Conservation (phyloP, 371 early-diverging fungal species). For the Mortierella sp. region DNA sequence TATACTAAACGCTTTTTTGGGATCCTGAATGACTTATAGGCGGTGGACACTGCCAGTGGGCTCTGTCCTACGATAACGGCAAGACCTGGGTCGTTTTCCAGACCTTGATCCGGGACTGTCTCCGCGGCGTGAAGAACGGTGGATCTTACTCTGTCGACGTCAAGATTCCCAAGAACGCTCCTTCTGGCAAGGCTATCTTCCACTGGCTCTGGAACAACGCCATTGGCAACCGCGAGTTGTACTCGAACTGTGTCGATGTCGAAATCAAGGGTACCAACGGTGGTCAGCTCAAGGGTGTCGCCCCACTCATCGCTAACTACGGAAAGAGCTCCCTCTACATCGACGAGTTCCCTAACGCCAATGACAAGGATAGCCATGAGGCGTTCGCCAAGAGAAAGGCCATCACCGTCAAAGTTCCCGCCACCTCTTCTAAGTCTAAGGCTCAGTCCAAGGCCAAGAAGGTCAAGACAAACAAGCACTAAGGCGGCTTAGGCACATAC, state of each 20-base stretch:
- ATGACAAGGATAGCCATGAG: constrained; percentile 14
- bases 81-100: constrained; percentile 70
- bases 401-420: constrained; percentile 24
- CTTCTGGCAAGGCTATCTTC: constrained; percentile 58
- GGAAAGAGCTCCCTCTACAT: constrained; percentile 53
- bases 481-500: too few relatives aligned
- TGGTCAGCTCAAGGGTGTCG: constrained; percentile 58
- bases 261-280: constrained; percentile 58
- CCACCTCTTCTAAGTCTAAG: neutral
- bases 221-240: constrained; percentile 72
- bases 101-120: constrained; percentile 62
- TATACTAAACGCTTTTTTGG: too few relatives aligned
- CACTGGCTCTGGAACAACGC: constrained; percentile 63
- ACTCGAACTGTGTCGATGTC: constrained; percentile 77
- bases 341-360: constrained; percentile 58
- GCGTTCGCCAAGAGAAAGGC: constrained; percentile 30
- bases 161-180: constrained; percentile 61
- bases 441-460: neutral
- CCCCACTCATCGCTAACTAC: constrained; percentile 66
- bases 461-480: too few relatives aligned
- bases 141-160: constrained; percentile 51
- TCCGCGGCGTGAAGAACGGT: constrained; percentile 26
- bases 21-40: too few relatives aligned
- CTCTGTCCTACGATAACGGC: constrained; percentile 73
- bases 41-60: constrained; percentile 81